phyloP scores from a whole-genome alignment of 1,284 basidiomycete genomes.

The Austroboletus niveus region DNA sequence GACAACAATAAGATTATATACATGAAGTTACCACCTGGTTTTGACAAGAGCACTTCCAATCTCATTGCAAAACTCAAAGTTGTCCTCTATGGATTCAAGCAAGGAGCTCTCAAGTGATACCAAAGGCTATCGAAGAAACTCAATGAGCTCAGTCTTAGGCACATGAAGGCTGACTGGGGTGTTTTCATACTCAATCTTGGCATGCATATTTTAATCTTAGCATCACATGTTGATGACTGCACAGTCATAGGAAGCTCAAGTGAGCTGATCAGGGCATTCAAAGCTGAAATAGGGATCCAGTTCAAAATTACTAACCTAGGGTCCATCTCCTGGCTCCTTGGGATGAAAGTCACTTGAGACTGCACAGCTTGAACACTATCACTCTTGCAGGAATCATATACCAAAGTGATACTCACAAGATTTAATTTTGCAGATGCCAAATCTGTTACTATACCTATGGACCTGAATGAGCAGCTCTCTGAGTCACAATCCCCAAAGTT shows the following conservation, averaged over 20 bases:
- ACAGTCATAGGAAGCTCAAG: background rate
- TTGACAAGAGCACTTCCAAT: background rate
- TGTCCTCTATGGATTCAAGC: background rate
- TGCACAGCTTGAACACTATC: too few species aligned
- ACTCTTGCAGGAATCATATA: too few species aligned
- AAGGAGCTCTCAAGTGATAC: conserved; percentile 1
- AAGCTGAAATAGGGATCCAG: background rate
- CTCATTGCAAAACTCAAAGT: background rate
- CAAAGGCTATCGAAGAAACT: background rate
- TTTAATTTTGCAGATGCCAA: too few species aligned
- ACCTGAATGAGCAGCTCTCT: too few species aligned
- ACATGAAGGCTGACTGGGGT: background rate
- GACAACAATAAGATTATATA: background rate
- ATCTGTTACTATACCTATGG: too few species aligned
- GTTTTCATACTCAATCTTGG: background rate
- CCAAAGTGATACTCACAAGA: too few species aligned
- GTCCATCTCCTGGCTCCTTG: too few species aligned
- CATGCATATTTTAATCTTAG: background rate
- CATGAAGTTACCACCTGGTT: background rate
- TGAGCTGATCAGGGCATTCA: background rate
- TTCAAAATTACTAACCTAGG: background rate
- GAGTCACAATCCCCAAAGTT: too few species aligned
- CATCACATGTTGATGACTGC: conserved; percentile 2
- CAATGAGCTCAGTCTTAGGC: background rate
- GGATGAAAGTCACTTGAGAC: too few species aligned